Evolutionary conservation across 306 rosid species (phyloP).

Genomic region (Citrullus mucosospermus): DNA sequence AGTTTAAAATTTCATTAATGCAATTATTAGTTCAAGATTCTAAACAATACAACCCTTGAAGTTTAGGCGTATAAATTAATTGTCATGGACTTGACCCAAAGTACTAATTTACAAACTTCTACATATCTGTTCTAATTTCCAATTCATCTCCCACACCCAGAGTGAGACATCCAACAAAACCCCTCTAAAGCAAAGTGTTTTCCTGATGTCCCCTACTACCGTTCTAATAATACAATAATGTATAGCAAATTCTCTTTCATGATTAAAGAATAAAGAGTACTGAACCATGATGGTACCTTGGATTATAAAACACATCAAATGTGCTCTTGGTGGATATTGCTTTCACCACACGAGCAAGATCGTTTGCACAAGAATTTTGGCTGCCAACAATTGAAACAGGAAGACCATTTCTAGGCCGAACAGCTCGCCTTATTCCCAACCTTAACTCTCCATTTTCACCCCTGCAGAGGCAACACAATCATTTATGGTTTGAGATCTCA

Average conservation of each 20-base stretch:
- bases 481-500: neutral
- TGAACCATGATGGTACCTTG: slow-evolving; percentile 46
- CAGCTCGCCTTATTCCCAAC: slow-evolving; percentile 87
- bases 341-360: slow-evolving; percentile 64
- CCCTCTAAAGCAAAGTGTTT: neutral
- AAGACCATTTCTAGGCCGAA: slow-evolving; percentile 76
- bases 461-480: slow-evolving; percentile 35
- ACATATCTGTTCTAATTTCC: neutral
- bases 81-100: neutral
- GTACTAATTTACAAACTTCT: neutral
- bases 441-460: slow-evolving; percentile 92
- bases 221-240: neutral
- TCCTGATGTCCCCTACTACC: neutral
- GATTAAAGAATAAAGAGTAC: neutral
- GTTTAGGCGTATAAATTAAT: neutral
- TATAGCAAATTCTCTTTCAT: neutral
- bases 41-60: neutral
- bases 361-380: slow-evolving; percentile 49
- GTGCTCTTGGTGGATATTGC: slow-evolving; percentile 69
- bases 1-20: too few species aligned
- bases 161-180: neutral
- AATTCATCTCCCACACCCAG: neutral
- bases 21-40: neutral
- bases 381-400: slow-evolving; percentile 66
- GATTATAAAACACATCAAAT: slow-evolving; percentile 90